phyloP scores from a whole-genome alignment of 1,284 basidiomycete species.

The Marasmius tenuissimus region DNA sequence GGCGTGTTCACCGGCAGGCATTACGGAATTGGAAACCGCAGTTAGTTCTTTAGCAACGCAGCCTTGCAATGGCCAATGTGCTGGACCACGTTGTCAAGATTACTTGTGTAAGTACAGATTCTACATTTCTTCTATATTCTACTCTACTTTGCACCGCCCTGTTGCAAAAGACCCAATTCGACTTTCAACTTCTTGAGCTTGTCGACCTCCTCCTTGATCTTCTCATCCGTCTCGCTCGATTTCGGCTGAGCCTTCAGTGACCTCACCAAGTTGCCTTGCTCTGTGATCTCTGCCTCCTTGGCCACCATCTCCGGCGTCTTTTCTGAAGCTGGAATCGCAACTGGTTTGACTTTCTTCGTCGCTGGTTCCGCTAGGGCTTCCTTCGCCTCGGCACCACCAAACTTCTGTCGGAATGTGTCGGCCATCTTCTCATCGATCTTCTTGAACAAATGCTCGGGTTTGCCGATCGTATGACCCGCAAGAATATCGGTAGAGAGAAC shows the following conservation, averaged over 20 bases:
- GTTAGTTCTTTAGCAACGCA: background rate
- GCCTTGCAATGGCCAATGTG: background rate
- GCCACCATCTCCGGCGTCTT: constrained; percentile 66
- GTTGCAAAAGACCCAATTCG: constrained; percentile 31
- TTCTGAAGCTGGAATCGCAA: constrained; percentile 44
- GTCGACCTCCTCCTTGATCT: constrained; percentile 60
- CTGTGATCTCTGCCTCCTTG: constrained; percentile 69
- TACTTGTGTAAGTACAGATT: background rate
- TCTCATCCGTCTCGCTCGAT: constrained; percentile 63
- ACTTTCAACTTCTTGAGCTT: constrained; percentile 50
- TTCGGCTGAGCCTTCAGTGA: constrained; percentile 68
- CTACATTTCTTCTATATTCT: background rate
- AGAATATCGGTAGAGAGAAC: constrained; percentile 79
- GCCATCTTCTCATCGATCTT: constrained; percentile 92
- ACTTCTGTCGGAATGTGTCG: constrained; percentile 80
- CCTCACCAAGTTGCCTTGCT: constrained; percentile 74
- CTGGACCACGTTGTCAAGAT: background rate
- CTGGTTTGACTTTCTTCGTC: constrained; percentile 35
- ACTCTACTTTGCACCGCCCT: background rate
- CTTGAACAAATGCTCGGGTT: constrained; percentile 91
- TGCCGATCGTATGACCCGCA: constrained; percentile 84
- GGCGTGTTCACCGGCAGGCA: background rate
- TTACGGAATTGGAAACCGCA: background rate
- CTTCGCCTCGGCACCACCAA: constrained; percentile 62
- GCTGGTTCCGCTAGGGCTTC: constrained; percentile 28